phyloP scores from a whole-genome alignment of 139 green algal genomes.

The Coelastrella sp. region DNA sequence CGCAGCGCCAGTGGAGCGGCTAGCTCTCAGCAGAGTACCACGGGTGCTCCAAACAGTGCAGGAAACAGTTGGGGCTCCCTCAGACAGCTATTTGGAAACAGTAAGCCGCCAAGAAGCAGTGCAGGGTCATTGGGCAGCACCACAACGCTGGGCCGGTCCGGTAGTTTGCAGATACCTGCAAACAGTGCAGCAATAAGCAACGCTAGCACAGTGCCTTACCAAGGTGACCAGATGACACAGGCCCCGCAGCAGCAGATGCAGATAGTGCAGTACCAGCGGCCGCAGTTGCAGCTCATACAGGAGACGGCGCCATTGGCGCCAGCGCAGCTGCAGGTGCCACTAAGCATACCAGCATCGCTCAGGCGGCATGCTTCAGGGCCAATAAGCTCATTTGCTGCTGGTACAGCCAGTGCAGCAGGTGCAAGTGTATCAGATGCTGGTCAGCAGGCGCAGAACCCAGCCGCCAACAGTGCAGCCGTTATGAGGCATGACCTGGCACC shows the following conservation, averaged over 20 bases:
- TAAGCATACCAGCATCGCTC: not conserved
- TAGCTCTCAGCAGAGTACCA: not conserved
- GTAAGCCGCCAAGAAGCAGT: slow-evolving; percentile 15
- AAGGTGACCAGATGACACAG: not conserved
- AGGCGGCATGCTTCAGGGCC: not conserved
- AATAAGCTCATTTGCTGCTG: not conserved
- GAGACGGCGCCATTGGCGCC: slow-evolving; percentile 3
- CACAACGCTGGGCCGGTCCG: not conserved
- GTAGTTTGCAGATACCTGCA: not conserved
- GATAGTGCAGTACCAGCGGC: slow-evolving; percentile 3
- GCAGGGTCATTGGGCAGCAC: not conserved
- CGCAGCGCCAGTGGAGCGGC: not conserved
- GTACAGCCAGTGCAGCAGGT: not conserved
- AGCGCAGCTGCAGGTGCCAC: not conserved
- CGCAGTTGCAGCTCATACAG: slow-evolving; percentile 37
- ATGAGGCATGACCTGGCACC: not conserved
- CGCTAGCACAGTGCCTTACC: not conserved
- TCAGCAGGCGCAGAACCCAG: too few species aligned
- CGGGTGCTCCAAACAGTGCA: not conserved
- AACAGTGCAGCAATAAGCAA: not conserved
- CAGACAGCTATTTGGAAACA: not conserved
- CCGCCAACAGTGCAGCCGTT: not conserved
- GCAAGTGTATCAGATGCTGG: not conserved
- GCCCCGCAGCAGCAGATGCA: slow-evolving; percentile 31
- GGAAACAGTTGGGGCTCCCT: slow-evolving; percentile 19